Evolutionary conservation across 441 rosid species (phyloP), one percentile per base, ranked within the genome.

Genomic region (Erodium texanum): DNA sequence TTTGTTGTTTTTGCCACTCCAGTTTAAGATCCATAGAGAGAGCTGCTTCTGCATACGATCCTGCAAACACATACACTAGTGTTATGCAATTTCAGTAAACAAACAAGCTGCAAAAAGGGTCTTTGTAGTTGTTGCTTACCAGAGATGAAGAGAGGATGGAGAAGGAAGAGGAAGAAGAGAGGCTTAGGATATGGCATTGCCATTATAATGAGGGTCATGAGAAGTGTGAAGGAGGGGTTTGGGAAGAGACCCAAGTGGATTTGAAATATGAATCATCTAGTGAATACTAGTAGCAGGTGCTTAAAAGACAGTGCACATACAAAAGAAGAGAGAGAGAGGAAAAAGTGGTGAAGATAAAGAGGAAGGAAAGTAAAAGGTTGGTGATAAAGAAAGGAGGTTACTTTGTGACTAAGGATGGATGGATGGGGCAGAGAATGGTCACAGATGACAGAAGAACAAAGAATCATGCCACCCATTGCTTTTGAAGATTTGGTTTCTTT

Each of bases 401-500:
- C 98, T 88, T 92, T 88, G 89, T 78, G 20, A 77, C 70, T 81
- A 87, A 86, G 93, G 73, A 83, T 79, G 58, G 72, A 29, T n/a
- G 41, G 41, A 8, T 34, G 41, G 41, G 41, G n/a, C n/a, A n/a
- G n/a, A n/a, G n/a, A n/a, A n/a, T n/a, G n/a, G n/a, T n/a, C n/a
- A n/a, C n/a, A n/a, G n/a, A n/a, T n/a, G n/a, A n/a, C n/a, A n/a
- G n/a, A n/a, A n/a, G n/a, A 29, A 29, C 34, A 29, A 29, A 29
- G 34, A 29, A 29, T 29, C 3, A 7, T 29, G n/a, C n/a, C n/a
- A n/a, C n/a, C 34, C 34, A 29, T 7, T 29, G 34, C 34, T 29
- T 29, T 29, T 3, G 6, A 29, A 29, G 34, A 29, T 29, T 29
- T 29, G 34, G 34, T 29, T 29, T 29, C 34, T 29, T 29, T 29